Base-by-base conservation (phyloP, 2,329 filamentous ascomycete species). In the Sarocladium oryzae region DNA sequence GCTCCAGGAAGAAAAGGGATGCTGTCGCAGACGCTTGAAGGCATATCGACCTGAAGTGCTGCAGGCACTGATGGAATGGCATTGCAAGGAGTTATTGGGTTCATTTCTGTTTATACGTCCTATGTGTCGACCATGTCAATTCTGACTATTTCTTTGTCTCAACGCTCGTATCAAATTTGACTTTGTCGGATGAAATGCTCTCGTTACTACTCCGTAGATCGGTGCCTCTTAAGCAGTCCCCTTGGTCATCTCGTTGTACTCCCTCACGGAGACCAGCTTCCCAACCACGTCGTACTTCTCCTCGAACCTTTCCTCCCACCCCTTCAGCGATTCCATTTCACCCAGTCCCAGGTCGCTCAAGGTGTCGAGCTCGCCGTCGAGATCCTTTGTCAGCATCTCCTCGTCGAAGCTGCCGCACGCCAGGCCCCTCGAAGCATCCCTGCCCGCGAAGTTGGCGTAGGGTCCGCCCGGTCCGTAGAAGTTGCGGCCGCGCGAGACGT, bases 201-300 rank as follows among this genome's bases (percentile, higher is more conserved):
- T n/a, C n/a, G n/a, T n/a, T n/a, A n/a, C n/a, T n/a, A n/a, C n/a
- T n/a, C n/a, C n/a, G n/a, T n/a, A n/a, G n/a, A n/a, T n/a, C n/a
- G n/a, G n/a, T n/a, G n/a, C n/a, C n/a, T n/a, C n/a, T n/a, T n/a
- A n/a, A n/a, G n/a, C n/a, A n/a, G n/a, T n/a, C n/a, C n/a, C 43
- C 24, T 48, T 33, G 3, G 20, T 26, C 50, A 52, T 38, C 37
- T 56, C 49, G 32, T 58, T 55, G 52, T 58, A 70, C 20, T 78
- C 72, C 2, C 61, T 69, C 21, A 68, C 71, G 2, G 78, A 69
- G 21, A 96, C 87, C 62, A 99, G 69, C 70, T 82, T 86, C 18
- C 93, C 93, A 13, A 99, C 89, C n/a, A 97, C 82, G 21, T 96
- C 73, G 69, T 99, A 99, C 77, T 99, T 97, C 69, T 92, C 88